Evolutionary conservation across 345 rosid species (phyloP).

Genomic region (Moringa oleifera): DNA sequence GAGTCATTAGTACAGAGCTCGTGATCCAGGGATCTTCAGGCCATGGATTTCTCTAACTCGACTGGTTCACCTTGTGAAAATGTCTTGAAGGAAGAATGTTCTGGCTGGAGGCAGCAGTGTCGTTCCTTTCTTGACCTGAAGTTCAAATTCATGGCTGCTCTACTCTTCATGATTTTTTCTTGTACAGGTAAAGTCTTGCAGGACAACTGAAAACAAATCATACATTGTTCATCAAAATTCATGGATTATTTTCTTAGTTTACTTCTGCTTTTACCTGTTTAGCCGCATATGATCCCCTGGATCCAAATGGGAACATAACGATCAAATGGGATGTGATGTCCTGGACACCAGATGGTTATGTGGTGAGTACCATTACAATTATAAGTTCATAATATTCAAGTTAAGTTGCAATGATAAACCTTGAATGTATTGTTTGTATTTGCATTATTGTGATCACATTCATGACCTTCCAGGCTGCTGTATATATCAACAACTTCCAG

Average conservation of each 20-base stretch:
- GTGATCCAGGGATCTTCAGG: slow-evolving; percentile 2
- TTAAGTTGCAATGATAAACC: too few relatives aligned
- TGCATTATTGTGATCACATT: too few relatives aligned
- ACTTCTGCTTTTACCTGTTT: not conserved
- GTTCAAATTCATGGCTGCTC: slow-evolving; percentile 17
- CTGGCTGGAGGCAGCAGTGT: slow-evolving; percentile 4
- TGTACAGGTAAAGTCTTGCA: slow-evolving; percentile 32
- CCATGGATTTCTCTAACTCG: slow-evolving; percentile 19
- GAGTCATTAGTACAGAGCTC: not conserved
- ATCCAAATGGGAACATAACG: slow-evolving; percentile 70
- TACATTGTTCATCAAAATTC: not conserved
- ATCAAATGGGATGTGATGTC: slow-evolving; percentile 75
- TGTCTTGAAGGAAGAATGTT: not conserved
- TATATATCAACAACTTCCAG: slow-evolving; percentile 67
- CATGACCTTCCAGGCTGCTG: slow-evolving; percentile 48
- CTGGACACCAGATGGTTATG: slow-evolving; percentile 77
- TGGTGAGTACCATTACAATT: slow-evolving; percentile 32
- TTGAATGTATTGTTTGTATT: too few relatives aligned
- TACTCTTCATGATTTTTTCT: slow-evolving; percentile 24
- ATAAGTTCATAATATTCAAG: not conserved
- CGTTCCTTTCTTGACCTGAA: slow-evolving; percentile 16
- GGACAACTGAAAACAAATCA: not conserved
- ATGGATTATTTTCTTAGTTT: too few relatives aligned
- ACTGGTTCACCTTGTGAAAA: slow-evolving; percentile 1
- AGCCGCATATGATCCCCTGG: slow-evolving; percentile 72